A percentile compares a stretch with the other conserved stretches of the same genome.
Evolutionary conservation across 108 stramenopile species (phyloP).

Genomic region (Epithemia pelagica): DNA sequence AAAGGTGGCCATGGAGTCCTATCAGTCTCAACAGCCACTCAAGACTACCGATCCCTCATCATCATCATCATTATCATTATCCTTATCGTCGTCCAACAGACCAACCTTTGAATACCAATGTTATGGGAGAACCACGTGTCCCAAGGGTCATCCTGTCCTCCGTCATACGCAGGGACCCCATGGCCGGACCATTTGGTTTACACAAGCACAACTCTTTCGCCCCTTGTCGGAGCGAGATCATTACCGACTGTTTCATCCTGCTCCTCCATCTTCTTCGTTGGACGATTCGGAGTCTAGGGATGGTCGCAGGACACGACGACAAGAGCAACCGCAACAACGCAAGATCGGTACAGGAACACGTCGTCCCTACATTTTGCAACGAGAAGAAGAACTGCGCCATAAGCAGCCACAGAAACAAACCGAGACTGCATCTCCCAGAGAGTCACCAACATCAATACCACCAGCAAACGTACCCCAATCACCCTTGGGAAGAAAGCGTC

Average conservation of each 20-base stretch:
- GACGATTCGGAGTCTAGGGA: neutral
- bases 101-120: constrained; percentile 63
- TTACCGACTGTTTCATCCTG: neutral
- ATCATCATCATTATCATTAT: neutral
- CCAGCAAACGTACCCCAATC: too few relatives aligned
- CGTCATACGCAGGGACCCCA: constrained; percentile 70
- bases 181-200: constrained; percentile 72
- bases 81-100: constrained; percentile 4
- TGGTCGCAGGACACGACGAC: too few relatives aligned
- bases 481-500: neutral
- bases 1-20: constrained; percentile 42
- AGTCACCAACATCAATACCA: neutral
- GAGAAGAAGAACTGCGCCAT: neutral
- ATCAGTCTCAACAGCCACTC: constrained; percentile 51
- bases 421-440: neutral
- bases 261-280: too few relatives aligned
- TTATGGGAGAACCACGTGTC: constrained; percentile 53
- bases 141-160: constrained; percentile 46
- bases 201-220: constrained; percentile 65
- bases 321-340: neutral
- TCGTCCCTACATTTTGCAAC: neutral
- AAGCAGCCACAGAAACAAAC: neutral
- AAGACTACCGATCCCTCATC: constrained; percentile 1
- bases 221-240: constrained; percentile 16
- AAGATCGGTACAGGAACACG: neutral